Conservation (phyloP, 2,329 filamentous ascomycete genomes). For the Aspergillus candidus region DNA sequence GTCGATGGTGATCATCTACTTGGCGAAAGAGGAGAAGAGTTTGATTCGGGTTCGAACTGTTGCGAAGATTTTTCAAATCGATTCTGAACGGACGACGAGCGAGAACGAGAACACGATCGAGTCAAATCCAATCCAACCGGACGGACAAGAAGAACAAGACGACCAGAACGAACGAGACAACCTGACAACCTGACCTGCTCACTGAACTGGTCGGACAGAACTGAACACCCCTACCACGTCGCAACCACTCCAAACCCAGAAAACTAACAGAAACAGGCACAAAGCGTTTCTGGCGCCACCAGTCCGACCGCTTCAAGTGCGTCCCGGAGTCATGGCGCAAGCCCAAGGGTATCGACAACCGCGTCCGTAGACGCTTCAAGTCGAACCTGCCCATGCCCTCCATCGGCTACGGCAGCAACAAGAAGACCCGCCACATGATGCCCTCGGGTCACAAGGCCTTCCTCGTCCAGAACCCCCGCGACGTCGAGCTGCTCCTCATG, state of each 20-base stretch:
- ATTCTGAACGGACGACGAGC: neutral
- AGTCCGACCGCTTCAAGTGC: conserved; percentile 94
- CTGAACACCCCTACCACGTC: too few relatives aligned
- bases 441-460: conserved; percentile 99
- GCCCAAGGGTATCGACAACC: conserved; percentile 99
- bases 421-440: conserved; percentile 98
- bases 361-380: conserved; percentile 95
- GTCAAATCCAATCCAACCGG: neutral
- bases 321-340: conserved; percentile 92
- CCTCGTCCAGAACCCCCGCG: conserved; percentile 93
- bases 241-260: neutral
- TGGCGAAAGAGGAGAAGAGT: too few relatives aligned
- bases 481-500: conserved; percentile 98
- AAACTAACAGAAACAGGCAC: conserved; percentile 56
- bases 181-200: too few relatives aligned
- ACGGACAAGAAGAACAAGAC: too few relatives aligned
- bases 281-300: conserved; percentile 93
- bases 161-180: too few relatives aligned
- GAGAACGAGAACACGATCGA: neutral
- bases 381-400: conserved; percentile 95
- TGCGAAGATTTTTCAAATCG: too few relatives aligned
- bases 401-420: conserved; percentile 99
- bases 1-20: too few relatives aligned
- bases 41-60: too few relatives aligned
- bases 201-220: too few relatives aligned